These are phyloP conservation scores for Desmodesmus armatus DNA, from an alignment of 139 green algal species.

Conservation along the genomic window DNA sequence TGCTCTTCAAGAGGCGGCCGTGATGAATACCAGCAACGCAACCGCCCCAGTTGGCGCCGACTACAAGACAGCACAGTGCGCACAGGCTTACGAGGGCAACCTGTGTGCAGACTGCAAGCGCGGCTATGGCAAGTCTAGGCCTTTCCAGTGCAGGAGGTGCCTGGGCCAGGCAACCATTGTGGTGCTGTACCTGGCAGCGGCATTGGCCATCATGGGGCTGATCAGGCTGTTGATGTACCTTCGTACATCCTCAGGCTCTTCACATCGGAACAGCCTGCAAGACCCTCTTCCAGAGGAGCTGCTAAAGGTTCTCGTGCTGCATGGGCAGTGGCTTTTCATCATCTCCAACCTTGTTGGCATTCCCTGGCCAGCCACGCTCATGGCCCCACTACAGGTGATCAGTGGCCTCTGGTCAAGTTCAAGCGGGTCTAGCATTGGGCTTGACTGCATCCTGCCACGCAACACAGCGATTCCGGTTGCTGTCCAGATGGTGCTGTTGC, in stretches of 20 bases:
- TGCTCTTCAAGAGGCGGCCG: no score
- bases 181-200: neutral
- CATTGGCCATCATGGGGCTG: neutral
- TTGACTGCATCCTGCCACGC: neutral
- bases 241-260: neutral
- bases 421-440: neutral
- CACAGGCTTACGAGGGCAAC: neutral
- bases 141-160: neutral
- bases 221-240: neutral
- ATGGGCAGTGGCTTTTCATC: neutral
- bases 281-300: neutral
- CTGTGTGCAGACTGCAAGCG: neutral
- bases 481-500: no score
- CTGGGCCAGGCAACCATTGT: neutral
- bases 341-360: neutral
- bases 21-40: neutral
- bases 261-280: no score
- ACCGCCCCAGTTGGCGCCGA: neutral
- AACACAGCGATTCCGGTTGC: neutral
- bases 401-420: neutral
- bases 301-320: neutral
- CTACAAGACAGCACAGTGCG: neutral
- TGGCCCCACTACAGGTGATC: neutral
- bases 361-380: neutral
- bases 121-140: neutral